Base-by-base conservation (phyloP, 768 basidiomycete species). In the Boletus tylopilopsis region DNA sequence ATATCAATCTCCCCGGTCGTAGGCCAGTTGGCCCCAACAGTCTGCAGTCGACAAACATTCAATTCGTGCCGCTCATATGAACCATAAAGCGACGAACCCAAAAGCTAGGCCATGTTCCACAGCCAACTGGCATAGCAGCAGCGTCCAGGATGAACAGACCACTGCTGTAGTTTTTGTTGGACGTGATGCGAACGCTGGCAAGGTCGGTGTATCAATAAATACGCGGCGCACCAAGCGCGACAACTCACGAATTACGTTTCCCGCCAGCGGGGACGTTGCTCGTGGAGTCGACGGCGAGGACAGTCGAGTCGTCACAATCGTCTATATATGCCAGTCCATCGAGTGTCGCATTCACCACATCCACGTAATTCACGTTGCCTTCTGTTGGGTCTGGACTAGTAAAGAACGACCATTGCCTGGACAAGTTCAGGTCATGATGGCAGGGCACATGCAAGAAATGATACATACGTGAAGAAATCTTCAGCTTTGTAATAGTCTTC, bases 141-240 rank as follows among this genome's bases (percentile, higher is more conserved):
- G 88, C 78, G 58, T 90, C 88, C 16, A 87, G 76, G 55, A 90
- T 81, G 70, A 90, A 87, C 11, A 90, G 71, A 5, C 88, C 88
- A n/a, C 72, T 65, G 41, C 68, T 77, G 61, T 81, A 90, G 21
- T 64, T 70, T 61, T 85, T 82, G 60, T 79, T 77, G 25, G 82
- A 75, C 46, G 71, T 76, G 53, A 90, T 86, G 42, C 88, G 84
- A 32, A 90, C 77, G 23, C 85, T 87, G 46, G 13, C 33, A 5
- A 38, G 3, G 15, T 37, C 7, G 5, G 18, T 55, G 25, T 46
- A 44, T 38, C 3, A n/a, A 54, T 41, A 27, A 21, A 47, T 19
- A 30, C 23, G 45, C 35, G 9, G 30, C 25, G 6, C 24, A 35
- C 29, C 2, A 22, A 27, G 27, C 23, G 22, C 29, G 35, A 27